Conservation (phyloP, 2,329 filamentous ascomycete species). For the Orbilia ellipsospora region DNA sequence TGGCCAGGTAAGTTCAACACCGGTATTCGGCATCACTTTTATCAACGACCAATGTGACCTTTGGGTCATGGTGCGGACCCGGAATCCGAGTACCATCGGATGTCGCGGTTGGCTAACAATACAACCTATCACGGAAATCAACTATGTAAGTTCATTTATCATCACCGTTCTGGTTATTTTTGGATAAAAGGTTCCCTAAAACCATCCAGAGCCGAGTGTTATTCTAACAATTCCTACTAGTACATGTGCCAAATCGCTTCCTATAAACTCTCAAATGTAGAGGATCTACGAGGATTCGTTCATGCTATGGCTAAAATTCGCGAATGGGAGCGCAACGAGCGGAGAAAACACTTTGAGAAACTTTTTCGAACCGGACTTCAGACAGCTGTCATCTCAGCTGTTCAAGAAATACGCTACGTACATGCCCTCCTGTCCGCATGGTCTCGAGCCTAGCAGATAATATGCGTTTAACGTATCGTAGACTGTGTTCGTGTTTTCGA, state of each 20-base stretch:
- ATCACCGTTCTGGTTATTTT: too few relatives aligned
- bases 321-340: conserved; percentile 27
- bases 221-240: conserved; percentile 20
- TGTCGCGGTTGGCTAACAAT: too few relatives aligned
- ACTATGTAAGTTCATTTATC: conserved; percentile 26
- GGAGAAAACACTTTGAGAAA: conserved; percentile 20
- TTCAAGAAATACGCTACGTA: not conserved
- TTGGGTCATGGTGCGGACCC: conserved; percentile 39
- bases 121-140: not conserved
- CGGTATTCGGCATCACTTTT: conserved; percentile 19
- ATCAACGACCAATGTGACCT: conserved; percentile 2
- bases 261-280: conserved; percentile 14
- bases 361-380: not conserved
- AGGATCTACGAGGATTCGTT: conserved; percentile 2
- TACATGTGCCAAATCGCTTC: conserved; percentile 36
- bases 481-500: too few relatives aligned
- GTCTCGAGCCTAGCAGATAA: too few relatives aligned
- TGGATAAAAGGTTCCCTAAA: too few relatives aligned
- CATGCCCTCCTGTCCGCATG: too few relatives aligned
- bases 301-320: conserved; percentile 28
- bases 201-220: not conserved
- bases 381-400: not conserved
- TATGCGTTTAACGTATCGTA: too few relatives aligned
- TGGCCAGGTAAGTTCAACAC: conserved; percentile 14
- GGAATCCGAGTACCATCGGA: not conserved